These are phyloP conservation scores for Cryptosporidium andersoni DNA, from an alignment of 169 alveolate genomes.

Conservation along the genomic window DNA sequence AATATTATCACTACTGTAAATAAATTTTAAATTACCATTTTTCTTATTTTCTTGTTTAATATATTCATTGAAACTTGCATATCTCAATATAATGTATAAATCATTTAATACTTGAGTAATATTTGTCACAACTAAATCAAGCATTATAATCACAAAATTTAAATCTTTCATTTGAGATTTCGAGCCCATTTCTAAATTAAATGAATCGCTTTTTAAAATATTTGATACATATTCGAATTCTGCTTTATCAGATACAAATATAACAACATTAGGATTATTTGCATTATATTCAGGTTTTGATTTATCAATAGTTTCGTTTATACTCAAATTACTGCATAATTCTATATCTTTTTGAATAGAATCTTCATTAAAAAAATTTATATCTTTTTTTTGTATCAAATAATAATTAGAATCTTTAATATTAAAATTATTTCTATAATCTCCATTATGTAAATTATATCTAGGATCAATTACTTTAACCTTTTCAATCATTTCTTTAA, in stretches of 20 bases:
- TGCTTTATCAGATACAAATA: slow-evolving; percentile 6
- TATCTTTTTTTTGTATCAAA: background rate
- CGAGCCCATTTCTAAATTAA: background rate
- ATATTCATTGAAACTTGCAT: background rate
- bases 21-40: too few relatives aligned
- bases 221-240: slow-evolving; percentile 13
- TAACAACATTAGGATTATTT: background rate
- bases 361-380: too few relatives aligned
- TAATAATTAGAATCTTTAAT: background rate
- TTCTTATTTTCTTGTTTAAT: background rate
- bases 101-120: background rate
- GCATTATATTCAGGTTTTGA: too few relatives aligned
- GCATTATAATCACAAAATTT: slow-evolving; percentile 19
- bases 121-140: slow-evolving; percentile 35
- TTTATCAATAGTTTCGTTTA: too few relatives aligned
- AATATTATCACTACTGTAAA: too few relatives aligned
- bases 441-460: background rate
- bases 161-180: slow-evolving; percentile 11
- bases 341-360: too few relatives aligned
- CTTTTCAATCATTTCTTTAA: slow-evolving; percentile 43
- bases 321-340: too few relatives aligned
- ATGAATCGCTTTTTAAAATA: slow-evolving; percentile 8
- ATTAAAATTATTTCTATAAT: background rate
- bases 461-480: background rate
- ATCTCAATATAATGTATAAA: slow-evolving; percentile 4